Percentiles rank a stretch among this genome's conserved stretches.
phyloP scores from a whole-genome alignment of 2,329 filamentous ascomycete species.

The Neofusicoccum parvum region DNA sequence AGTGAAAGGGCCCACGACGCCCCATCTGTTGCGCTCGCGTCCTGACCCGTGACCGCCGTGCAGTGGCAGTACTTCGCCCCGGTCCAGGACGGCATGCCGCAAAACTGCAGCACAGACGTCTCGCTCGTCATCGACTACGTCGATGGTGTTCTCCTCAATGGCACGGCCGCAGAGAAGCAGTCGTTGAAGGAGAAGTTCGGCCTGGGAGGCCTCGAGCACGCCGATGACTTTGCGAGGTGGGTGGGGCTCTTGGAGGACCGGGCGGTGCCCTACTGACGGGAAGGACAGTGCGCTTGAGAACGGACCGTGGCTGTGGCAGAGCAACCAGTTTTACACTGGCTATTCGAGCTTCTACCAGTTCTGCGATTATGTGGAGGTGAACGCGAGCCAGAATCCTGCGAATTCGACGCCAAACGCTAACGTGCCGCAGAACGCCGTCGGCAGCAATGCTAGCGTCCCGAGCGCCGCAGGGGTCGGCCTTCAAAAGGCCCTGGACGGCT shows the following conservation, averaged over 20 bases:
- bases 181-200: conserved; percentile 57
- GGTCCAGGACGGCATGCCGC: conserved; percentile 60
- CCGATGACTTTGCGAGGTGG: conserved; percentile 55
- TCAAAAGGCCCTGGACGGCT: conserved; percentile 56
- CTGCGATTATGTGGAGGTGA: conserved; percentile 39
- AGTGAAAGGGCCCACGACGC: background rate
- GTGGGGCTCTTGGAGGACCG: background rate
- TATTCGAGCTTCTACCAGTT: conserved; percentile 48
- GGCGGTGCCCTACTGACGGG: no score
- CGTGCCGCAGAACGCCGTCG: conserved; percentile 27
- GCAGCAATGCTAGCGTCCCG: conserved; percentile 33
- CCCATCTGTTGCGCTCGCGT: conserved; percentile 28
- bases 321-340: conserved; percentile 51
- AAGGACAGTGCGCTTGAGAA: conserved; percentile 50
- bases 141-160: conserved; percentile 34
- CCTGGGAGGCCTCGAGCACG: conserved; percentile 52
- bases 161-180: conserved; percentile 35
- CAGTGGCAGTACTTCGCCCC: conserved; percentile 60
- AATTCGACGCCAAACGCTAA: no score
- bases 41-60: no score
- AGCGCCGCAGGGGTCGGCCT: conserved; percentile 55
- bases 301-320: conserved; percentile 62
- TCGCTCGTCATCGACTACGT: conserved; percentile 56
- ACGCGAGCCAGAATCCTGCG: no score
- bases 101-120: conserved; percentile 60